Evolutionary conservation across 495 filamentous ascomycete genomes (phyloP).

Genomic region (Aspergillus panamensis): DNA sequence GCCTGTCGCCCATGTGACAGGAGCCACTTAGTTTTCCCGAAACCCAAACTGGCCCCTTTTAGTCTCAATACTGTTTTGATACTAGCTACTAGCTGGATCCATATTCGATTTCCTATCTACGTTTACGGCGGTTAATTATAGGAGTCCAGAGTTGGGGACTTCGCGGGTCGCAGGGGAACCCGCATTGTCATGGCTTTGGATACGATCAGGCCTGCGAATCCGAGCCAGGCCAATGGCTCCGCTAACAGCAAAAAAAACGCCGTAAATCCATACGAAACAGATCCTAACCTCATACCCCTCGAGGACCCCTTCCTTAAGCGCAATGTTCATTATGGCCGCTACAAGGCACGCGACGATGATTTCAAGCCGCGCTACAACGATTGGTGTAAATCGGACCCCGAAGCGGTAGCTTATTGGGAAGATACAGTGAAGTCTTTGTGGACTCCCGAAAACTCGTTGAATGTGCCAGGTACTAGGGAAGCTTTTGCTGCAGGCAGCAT

Average conservation of each 20-base stretch:
- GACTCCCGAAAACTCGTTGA: conserved; percentile 37
- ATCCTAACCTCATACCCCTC: conserved; percentile 29
- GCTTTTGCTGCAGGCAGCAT: conserved; percentile 40
- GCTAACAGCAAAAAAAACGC: conserved; percentile 14
- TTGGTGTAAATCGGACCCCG: conserved; percentile 35
- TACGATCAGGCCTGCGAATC: conserved; percentile 20
- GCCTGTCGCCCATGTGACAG: conserved; percentile 20
- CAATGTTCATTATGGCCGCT: conserved; percentile 44
- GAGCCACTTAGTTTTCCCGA: conserved; percentile 9
- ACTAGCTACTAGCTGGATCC: background rate
- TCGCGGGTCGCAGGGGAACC: conserved; percentile 6
- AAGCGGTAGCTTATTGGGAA: conserved; percentile 36
- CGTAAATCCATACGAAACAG: conserved; percentile 37
- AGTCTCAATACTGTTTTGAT: background rate
- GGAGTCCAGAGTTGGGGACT: conserved; percentile 1
- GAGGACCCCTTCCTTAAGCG: conserved; percentile 39
- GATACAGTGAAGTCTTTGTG: conserved; percentile 31
- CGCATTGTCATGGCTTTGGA: conserved; percentile 25
- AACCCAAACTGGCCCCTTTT: background rate
- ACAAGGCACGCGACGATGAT: conserved; percentile 35
- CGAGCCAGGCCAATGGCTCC: conserved; percentile 30
- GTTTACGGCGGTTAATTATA: background rate
- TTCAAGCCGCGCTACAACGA: conserved; percentile 36
- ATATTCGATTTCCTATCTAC: background rate
- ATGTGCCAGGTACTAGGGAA: conserved; percentile 29